These are phyloP conservation scores for Grifola frondosa DNA, from an alignment of 1,284 basidiomycete genomes.

Conservation along the genomic window DNA sequence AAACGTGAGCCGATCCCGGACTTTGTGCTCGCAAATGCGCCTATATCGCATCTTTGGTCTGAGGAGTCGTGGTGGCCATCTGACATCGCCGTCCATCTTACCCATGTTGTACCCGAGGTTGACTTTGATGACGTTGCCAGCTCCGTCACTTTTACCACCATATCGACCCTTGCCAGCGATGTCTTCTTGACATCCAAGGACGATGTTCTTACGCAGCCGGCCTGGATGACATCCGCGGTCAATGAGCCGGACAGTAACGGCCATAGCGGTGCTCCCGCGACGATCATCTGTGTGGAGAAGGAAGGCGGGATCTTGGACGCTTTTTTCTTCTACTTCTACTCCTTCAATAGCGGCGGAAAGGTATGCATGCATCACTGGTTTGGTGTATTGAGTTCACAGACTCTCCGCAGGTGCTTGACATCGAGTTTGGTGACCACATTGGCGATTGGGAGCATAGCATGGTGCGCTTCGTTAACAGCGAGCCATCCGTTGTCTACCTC, in stretches of 20 bases:
- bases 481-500: conserved; percentile 32
- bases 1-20: conserved; percentile 24
- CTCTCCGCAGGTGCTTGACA: conserved; percentile 23
- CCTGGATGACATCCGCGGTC: conserved; percentile 23
- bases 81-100: conserved; percentile 31
- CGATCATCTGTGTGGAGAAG: conserved; percentile 36
- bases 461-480: conserved; percentile 36
- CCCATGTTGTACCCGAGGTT: conserved; percentile 28
- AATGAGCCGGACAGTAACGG: conserved; percentile 29
- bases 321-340: conserved; percentile 42
- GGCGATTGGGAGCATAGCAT: conserved; percentile 40
- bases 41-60: conserved; percentile 29
- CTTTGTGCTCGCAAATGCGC: conserved; percentile 28
- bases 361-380: conserved; percentile 7
- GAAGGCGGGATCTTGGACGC: conserved; percentile 35
- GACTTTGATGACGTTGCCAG: conserved; percentile 15
- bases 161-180: conserved; percentile 19
- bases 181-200: conserved; percentile 32
- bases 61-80: conserved; percentile 34
- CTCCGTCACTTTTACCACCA: conserved; percentile 21
- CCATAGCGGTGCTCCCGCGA: conserved; percentile 26
- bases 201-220: conserved; percentile 25
- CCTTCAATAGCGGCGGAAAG: conserved; percentile 30
- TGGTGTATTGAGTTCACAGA: neutral
- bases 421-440: conserved; percentile 30